Evolutionary conservation across 345 rosid species (phyloP).

Genomic region (Gossypioides kirkii): DNA sequence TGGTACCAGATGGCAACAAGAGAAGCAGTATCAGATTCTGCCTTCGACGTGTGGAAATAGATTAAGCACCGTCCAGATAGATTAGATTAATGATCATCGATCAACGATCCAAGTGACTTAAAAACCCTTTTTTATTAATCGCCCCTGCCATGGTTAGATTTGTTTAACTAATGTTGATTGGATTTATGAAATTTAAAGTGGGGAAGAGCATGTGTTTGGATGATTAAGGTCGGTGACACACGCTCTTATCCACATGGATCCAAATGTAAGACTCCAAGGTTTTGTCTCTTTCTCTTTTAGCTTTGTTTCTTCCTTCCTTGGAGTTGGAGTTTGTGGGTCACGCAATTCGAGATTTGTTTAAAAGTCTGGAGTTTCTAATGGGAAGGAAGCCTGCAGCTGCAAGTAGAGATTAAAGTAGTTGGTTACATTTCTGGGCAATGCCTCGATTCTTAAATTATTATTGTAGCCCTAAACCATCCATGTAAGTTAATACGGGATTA

Average conservation of each 20-base stretch:
- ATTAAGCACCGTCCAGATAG: constrained; percentile 7
- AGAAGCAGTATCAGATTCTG: background rate
- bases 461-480: too few species aligned
- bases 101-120: background rate
- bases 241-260: background rate
- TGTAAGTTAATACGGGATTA: too few species aligned
- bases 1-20: background rate
- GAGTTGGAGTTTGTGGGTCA: background rate
- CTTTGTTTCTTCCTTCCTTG: background rate
- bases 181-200: background rate
- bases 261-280: background rate
- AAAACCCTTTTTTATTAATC: background rate
- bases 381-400: background rate
- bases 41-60: constrained; percentile 5
- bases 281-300: background rate
- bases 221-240: constrained; percentile 23
- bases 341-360: background rate
- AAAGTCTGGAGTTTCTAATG: background rate
- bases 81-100: background rate
- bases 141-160: background rate
- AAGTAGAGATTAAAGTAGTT: background rate
- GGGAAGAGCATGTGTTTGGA: background rate
- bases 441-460: background rate
- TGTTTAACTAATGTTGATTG: background rate
- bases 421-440: background rate